phyloP scores from a whole-genome alignment of 75 land plant species.

The Ceratopteris richardii region DNA sequence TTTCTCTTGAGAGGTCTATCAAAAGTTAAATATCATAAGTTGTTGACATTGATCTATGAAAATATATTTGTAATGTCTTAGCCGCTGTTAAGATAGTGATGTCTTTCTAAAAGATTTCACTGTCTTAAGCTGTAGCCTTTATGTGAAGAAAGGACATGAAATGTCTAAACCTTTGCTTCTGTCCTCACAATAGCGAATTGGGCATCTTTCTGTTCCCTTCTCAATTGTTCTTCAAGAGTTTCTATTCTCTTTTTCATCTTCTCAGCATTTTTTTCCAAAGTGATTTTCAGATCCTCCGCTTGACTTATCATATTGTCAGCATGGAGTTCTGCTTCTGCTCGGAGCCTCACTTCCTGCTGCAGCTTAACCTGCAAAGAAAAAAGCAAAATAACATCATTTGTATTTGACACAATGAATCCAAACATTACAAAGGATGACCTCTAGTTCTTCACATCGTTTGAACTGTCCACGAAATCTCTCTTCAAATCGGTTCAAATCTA shows the following conservation, averaged over 20 bases:
- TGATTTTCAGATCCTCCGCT: conserved; percentile 29
- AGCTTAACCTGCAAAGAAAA: conserved; percentile 35
- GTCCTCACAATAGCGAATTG: conserved; percentile 42
- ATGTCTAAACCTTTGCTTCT: conserved; percentile 47
- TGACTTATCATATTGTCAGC: conserved; percentile 42
- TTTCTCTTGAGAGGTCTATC: conserved; percentile 11
- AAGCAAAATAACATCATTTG: not conserved
- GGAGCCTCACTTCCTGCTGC: conserved; percentile 51
- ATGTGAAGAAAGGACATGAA: not conserved
- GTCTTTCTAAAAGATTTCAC: no score
- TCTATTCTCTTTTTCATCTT: conserved; percentile 42
- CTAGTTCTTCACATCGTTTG: conserved; percentile 46
- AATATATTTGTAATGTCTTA: no score
- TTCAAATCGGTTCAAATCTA: conserved; percentile 53
- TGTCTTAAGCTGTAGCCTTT: not conserved
- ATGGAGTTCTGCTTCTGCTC: conserved; percentile 53
- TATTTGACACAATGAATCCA: not conserved
- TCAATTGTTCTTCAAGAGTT: conserved; percentile 39
- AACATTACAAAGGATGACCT: conserved; percentile 33
- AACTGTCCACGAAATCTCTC: conserved; percentile 48
- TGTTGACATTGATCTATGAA: not conserved
- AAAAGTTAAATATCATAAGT: not conserved
- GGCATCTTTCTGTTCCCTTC: conserved; percentile 46
- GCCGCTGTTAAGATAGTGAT: no score
- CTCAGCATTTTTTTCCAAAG: conserved; percentile 30